Conservation (phyloP, 192 early-diverging fungal species). For the Coemansia sp. region DNA sequence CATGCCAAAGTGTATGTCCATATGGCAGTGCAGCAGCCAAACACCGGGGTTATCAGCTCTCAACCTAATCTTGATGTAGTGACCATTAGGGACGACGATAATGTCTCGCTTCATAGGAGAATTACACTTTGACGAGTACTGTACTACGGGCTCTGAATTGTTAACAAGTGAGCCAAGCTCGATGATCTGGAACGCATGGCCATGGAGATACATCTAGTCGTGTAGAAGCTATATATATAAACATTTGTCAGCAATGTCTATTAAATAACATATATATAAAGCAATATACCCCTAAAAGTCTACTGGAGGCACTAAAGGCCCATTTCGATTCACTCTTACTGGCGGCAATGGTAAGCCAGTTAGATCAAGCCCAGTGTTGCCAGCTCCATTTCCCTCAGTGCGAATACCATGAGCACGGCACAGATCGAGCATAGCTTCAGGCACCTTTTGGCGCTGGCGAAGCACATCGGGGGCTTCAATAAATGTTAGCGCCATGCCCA, state of each 20-base stretch:
- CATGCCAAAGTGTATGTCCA: slow-evolving; percentile 53
- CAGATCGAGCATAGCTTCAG: slow-evolving; percentile 51
- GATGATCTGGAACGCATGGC: slow-evolving; percentile 74
- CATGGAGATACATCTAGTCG: slow-evolving; percentile 69
- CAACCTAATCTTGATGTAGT: slow-evolving; percentile 69
- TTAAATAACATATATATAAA: too few species aligned
- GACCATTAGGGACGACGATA: slow-evolving; percentile 56
- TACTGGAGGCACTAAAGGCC: too few species aligned
- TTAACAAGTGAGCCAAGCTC: slow-evolving; percentile 51
- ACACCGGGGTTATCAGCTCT: slow-evolving; percentile 75
- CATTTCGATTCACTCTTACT: slow-evolving; percentile 1
- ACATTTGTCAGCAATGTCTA: too few species aligned
- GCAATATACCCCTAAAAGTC: too few species aligned
- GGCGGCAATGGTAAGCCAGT: slow-evolving; percentile 42
- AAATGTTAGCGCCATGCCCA: slow-evolving; percentile 68
- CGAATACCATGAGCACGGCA: slow-evolving; percentile 59
- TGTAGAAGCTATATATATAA: too few species aligned
- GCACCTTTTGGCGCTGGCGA: slow-evolving; percentile 43
- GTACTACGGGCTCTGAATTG: not conserved
- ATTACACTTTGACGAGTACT: not conserved
- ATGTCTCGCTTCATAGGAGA: slow-evolving; percentile 66
- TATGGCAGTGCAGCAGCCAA: slow-evolving; percentile 83
- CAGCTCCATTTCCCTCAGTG: slow-evolving; percentile 69
- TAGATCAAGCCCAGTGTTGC: slow-evolving; percentile 64
- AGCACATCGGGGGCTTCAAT: slow-evolving; percentile 67